Evolutionary conservation across 495 filamentous ascomycete species (phyloP).

Genomic region (Talaromyces adpressus): DNA sequence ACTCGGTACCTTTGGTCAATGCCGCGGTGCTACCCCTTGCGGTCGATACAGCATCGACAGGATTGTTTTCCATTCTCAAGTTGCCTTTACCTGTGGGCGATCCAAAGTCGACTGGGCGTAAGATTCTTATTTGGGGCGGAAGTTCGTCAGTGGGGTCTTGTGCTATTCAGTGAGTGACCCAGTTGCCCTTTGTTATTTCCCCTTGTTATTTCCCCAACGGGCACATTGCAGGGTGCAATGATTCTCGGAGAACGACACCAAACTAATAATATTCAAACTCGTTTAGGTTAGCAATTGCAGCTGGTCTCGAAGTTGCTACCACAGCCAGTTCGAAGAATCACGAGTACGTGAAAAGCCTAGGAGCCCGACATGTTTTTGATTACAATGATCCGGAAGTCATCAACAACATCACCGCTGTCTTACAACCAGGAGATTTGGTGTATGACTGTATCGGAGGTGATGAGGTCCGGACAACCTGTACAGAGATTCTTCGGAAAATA

Average conservation of each 20-base stretch:
- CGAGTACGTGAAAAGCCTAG: conserved; percentile 25
- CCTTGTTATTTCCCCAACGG: neutral
- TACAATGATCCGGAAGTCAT: conserved; percentile 22
- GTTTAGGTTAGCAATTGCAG: conserved; percentile 16
- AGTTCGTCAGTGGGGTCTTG: conserved; percentile 23
- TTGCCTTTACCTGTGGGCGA: conserved; percentile 16
- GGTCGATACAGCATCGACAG: conserved; percentile 38
- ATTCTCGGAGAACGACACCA: neutral
- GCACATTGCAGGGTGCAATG: too few species aligned
- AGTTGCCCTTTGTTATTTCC: neutral
- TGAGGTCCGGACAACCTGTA: conserved; percentile 13
- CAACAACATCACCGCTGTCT: conserved; percentile 8
- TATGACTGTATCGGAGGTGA: conserved; percentile 17
- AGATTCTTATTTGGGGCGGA: conserved; percentile 31
- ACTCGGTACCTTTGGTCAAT: conserved; percentile 28
- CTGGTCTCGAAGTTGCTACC: conserved; percentile 28
- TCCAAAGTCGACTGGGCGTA: conserved; percentile 15
- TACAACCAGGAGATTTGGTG: conserved; percentile 14
- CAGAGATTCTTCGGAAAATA: conserved; percentile 21
- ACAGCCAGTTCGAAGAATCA: conserved; percentile 28
- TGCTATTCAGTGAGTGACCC: conserved; percentile 19
- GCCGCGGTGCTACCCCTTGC: conserved; percentile 42
- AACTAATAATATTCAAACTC: neutral
- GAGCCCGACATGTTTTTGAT: conserved; percentile 30
- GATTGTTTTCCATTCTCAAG: conserved; percentile 35